A percentile compares a stretch with the other conserved stretches of the same genome.
These are phyloP conservation scores for Prunella vulgaris DNA, from an alignment of 257 asterid genomes.

Conservation along the genomic window DNA sequence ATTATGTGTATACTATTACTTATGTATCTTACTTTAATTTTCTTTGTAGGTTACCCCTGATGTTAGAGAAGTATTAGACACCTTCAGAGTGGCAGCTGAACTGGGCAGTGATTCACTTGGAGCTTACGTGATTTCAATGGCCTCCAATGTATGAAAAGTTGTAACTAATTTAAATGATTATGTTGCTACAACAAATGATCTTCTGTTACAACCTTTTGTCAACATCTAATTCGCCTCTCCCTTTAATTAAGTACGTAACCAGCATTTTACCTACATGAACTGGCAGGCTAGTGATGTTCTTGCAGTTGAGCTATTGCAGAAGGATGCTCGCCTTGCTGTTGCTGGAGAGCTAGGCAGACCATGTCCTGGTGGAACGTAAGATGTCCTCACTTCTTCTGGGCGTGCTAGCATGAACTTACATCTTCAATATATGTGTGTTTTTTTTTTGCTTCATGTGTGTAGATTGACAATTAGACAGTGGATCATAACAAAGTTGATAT, in stretches of 20 bases:
- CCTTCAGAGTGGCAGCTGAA: slow-evolving; percentile 94
- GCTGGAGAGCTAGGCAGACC: slow-evolving; percentile 75
- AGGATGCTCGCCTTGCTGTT: slow-evolving; percentile 84
- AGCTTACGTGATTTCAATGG: slow-evolving; percentile 98
- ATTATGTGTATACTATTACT: not conserved
- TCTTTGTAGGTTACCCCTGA: slow-evolving; percentile 63
- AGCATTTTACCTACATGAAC: slow-evolving; percentile 20
- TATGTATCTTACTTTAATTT: not conserved
- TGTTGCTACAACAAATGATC: not conserved
- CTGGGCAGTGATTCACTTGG: slow-evolving; percentile 93
- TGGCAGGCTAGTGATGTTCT: slow-evolving; percentile 99
- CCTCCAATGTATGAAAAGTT: slow-evolving; percentile 61
- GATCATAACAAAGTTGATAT: not conserved
- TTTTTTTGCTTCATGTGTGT: not conserved
- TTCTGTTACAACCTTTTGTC: not conserved
- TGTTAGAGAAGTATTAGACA: slow-evolving; percentile 88
- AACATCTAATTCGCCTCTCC: not conserved
- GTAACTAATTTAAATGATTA: not conserved
- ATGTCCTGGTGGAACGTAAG: slow-evolving; percentile 87
- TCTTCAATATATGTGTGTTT: not conserved
- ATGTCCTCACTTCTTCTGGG: slow-evolving; percentile 3
- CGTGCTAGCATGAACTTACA: slow-evolving; percentile 6
- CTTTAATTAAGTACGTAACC: slow-evolving; percentile 8
- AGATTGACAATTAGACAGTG: not conserved
- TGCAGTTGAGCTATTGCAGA: slow-evolving; percentile 95